Base-by-base conservation (phyloP, 495 filamentous ascomycete genomes). In the Neurospora sp. region DNA sequence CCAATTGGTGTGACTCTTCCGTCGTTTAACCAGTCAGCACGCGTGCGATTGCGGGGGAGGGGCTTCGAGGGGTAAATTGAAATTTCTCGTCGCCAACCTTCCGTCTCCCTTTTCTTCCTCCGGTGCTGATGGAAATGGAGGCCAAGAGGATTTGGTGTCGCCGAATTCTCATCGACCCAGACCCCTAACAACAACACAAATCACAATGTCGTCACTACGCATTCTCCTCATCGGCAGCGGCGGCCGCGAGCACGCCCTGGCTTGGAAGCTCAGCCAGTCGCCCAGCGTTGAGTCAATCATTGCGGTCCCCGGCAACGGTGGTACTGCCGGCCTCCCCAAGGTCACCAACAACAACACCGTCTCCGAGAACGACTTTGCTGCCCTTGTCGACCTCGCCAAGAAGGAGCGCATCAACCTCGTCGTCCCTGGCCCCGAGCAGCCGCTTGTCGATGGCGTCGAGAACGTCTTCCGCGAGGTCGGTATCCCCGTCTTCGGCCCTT, bases 221-320 rank as follows among this genome's bases (percentile, higher is more conserved):
- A 87, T 98, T 72, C 90, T 99, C 74, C 88, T 99, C 65, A 87
- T 99, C 73, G 96, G 96, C 78, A 95, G 92, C 81, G 96, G 96
- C 71, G 96, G 96, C 69, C 88, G 96, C 77, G 96, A 99, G 82
- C 93, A 98, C 85, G 93, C 96, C 42, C 86, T 97, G 47, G 94
- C 95, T 45, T 98, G 94, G 95, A 98, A 96, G 82, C 85, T 98
- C 39, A 88, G 89, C 76, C 91, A 97, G 79, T 97, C 94, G 20
- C 83, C 88, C 65, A 83, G 86, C 47, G 88, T 92, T 18, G 85
- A 89, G 73, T 83, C 84, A 44, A 92, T 93, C 76, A 87, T 89
- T 77, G 87, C 86, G 39, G 89, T 91, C 18, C 91, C 88, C 14
- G 96, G 96, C 71, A 99, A 99, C 78, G 96, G 96, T 70, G 96